Conservation (phyloP, 2,329 filamentous ascomycete genomes). For the Apiospora sp. region DNA sequence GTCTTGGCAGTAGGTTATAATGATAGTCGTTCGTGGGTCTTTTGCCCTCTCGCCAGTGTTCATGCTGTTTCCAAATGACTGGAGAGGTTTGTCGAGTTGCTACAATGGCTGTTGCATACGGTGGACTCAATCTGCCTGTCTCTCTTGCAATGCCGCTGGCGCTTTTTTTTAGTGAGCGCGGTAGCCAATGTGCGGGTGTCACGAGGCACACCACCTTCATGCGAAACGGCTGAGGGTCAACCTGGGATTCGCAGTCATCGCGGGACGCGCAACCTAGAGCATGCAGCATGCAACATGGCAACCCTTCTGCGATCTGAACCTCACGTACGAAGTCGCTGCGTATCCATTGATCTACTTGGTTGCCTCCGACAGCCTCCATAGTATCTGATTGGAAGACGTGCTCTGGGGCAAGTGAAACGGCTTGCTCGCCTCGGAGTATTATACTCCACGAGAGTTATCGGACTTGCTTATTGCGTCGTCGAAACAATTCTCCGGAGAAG, state of each 20-base stretch:
- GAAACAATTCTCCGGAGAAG: neutral
- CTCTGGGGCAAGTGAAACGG: neutral
- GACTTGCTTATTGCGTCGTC: neutral
- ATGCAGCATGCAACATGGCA: slow-evolving; percentile 14
- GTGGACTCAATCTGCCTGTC: neutral
- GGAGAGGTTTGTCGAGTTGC: slow-evolving; percentile 5
- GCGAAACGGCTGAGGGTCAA: slow-evolving; percentile 6
- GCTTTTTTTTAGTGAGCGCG: neutral
- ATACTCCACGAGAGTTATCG: neutral
- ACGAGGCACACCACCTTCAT: slow-evolving; percentile 12
- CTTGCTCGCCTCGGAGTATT: neutral
- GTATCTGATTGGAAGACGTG: neutral
- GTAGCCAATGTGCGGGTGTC: slow-evolving; percentile 13
- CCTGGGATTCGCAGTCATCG: slow-evolving; percentile 9
- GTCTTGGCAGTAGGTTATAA: neutral
- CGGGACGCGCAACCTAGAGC: neutral
- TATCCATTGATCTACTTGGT: neutral
- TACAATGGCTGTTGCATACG: neutral
- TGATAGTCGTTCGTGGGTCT: neutral
- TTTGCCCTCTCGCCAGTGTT: neutral
- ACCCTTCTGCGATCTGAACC: neutral
- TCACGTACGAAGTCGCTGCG: neutral
- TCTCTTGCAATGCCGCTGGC: neutral
- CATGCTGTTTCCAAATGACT: neutral
- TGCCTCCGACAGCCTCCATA: neutral